These are phyloP conservation scores for Omphalea diandra DNA, from an alignment of 441 rosid species.

Conservation along the genomic window DNA sequence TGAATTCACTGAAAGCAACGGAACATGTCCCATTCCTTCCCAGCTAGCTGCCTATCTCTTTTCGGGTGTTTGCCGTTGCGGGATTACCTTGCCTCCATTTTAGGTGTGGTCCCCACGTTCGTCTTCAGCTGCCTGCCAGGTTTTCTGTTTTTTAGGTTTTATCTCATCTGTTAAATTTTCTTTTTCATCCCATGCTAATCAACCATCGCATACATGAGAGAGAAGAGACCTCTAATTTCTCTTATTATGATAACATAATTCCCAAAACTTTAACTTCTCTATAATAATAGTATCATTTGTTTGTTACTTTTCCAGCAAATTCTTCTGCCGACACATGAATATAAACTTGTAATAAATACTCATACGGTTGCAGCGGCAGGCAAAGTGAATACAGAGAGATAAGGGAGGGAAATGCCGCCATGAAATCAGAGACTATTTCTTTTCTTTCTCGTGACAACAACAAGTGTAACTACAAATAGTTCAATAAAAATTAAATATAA, in stretches of 20 bases:
- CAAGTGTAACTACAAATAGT: no score
- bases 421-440: no score
- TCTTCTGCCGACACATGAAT: neutral
- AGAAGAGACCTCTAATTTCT: neutral
- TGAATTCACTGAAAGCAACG: conserved; percentile 29
- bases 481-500: no score
- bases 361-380: neutral
- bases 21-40: conserved; percentile 32
- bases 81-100: neutral
- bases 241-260: no score
- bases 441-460: no score
- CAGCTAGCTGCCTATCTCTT: neutral
- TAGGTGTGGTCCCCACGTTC: neutral
- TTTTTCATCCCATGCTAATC: no score
- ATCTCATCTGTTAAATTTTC: neutral
- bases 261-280: no score
- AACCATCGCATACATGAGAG: neutral
- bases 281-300: neutral
- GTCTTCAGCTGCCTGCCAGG: neutral
- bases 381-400: neutral
- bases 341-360: neutral
- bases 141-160: neutral
- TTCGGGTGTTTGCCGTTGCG: neutral
- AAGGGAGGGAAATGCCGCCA: neutral
- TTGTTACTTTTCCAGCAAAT: neutral